phyloP scores from a whole-genome alignment of 148 eudicot species.

The Drosera capensis region DNA sequence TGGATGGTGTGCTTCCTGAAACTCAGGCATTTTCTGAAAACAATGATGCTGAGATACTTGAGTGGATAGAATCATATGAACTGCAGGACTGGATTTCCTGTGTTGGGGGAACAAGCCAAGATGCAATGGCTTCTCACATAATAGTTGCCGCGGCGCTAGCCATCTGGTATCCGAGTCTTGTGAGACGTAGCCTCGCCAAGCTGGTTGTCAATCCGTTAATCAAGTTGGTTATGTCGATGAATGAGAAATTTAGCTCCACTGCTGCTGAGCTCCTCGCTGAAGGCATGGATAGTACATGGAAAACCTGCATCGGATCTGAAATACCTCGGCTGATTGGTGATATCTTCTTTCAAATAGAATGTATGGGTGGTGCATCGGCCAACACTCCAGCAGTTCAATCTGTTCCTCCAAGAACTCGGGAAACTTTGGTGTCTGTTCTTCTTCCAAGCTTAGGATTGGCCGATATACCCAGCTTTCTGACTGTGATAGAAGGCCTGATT shows the following conservation, averaged over 20 bases:
- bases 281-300: conserved; percentile 99
- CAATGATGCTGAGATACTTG: conserved; percentile 37
- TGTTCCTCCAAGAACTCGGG: conserved; percentile 52
- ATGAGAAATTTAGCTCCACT: conserved; percentile 75
- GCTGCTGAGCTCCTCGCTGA: conserved; percentile 96
- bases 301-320: conserved; percentile 66
- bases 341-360: conserved; percentile 86
- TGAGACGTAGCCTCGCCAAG: conserved; percentile 60
- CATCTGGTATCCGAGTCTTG: conserved; percentile 95
- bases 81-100: conserved; percentile 91
- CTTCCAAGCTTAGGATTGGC: conserved; percentile 95
- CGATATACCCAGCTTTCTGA: conserved; percentile 69
- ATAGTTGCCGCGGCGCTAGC: conserved; percentile 90
- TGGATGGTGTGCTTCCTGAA: conserved; percentile 14
- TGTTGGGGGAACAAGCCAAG: conserved; percentile 91
- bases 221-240: conserved; percentile 91
- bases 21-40: conserved; percentile 15
- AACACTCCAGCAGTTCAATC: conserved; percentile 26
- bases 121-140: conserved; percentile 91
- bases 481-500: conserved; percentile 78
- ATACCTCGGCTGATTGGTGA: conserved; percentile 77
- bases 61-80: conserved; percentile 91
- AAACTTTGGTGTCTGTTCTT: conserved; percentile 63
- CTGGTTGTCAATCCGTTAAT: conserved; percentile 61
- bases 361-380: conserved; percentile 57